Conservation (phyloP, 441 rosid species). For the Populus hybrid region DNA sequence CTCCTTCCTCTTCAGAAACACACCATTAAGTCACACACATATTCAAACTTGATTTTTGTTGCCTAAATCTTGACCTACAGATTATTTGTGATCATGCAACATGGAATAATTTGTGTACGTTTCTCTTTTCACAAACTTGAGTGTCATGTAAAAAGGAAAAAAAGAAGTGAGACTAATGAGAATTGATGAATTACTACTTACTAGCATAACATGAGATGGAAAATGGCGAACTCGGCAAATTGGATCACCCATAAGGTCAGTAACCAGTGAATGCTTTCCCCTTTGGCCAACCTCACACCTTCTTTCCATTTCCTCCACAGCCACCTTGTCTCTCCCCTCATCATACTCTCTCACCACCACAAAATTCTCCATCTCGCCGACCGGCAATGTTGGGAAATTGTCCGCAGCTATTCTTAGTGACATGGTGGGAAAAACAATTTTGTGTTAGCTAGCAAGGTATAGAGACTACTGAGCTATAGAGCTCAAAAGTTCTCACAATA, state of each 20-base stretch:
- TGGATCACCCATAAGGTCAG: constrained; percentile 78
- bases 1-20: neutral
- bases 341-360: constrained; percentile 61
- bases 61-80: neutral
- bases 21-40: neutral
- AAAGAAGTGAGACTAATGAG: neutral
- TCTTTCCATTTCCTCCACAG: constrained; percentile 64
- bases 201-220: constrained; percentile 59
- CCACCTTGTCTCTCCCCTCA: constrained; percentile 48
- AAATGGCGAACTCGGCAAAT: constrained; percentile 64
- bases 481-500: neutral
- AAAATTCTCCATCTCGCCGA: neutral
- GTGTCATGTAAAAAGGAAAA: neutral
- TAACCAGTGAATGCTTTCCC: constrained; percentile 53
- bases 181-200: constrained; percentile 2
- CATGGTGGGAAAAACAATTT: constrained; percentile 18
- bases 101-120: neutral
- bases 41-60: neutral
- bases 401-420: constrained; percentile 43
- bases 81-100: neutral
- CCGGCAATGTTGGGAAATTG: constrained; percentile 7
- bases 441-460: neutral
- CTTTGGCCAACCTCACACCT: constrained; percentile 50
- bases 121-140: neutral
- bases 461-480: neutral